These are phyloP conservation scores for Hanseniaspora singularis DNA, from an alignment of 805 yeast species.

Conservation along the genomic window DNA sequence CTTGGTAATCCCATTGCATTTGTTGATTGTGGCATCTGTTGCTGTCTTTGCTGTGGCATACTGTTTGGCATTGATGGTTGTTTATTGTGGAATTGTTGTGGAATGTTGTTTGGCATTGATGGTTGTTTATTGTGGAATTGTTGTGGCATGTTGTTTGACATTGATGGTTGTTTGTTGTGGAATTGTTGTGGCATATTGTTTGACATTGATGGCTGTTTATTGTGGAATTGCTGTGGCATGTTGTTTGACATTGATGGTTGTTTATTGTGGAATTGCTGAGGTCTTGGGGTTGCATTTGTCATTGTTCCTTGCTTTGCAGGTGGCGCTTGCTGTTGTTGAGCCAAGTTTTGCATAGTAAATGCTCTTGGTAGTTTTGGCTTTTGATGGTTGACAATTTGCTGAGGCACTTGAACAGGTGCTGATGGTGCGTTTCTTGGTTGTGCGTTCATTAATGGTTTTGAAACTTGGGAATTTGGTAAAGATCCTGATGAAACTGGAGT, in stretches of 20 bases:
- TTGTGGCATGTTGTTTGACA: background rate
- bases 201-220: background rate
- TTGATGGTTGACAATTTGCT: background rate
- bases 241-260: background rate
- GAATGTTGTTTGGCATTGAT: background rate
- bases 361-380: slow-evolving; percentile 11
- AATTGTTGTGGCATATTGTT: too few species aligned
- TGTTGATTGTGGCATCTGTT: too few species aligned
- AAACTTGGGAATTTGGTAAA: background rate
- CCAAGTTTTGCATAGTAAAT: slow-evolving; percentile 11
- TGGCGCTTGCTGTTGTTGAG: background rate
- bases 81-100: background rate
- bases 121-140: background rate
- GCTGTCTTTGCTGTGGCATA: background rate
- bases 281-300: background rate
- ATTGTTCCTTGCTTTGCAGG: background rate
- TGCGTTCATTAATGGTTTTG: too few species aligned
- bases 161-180: background rate
- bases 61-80: background rate
- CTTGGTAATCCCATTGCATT: slow-evolving; percentile 8
- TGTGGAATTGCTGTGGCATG: too few species aligned
- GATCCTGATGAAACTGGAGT: background rate
- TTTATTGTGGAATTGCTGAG: too few species aligned
- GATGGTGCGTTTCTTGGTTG: too few species aligned
- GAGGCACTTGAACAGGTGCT: background rate